Evolutionary conservation across 1,284 basidiomycete species (phyloP).

Genomic region (Heterobasidion parviporum): DNA sequence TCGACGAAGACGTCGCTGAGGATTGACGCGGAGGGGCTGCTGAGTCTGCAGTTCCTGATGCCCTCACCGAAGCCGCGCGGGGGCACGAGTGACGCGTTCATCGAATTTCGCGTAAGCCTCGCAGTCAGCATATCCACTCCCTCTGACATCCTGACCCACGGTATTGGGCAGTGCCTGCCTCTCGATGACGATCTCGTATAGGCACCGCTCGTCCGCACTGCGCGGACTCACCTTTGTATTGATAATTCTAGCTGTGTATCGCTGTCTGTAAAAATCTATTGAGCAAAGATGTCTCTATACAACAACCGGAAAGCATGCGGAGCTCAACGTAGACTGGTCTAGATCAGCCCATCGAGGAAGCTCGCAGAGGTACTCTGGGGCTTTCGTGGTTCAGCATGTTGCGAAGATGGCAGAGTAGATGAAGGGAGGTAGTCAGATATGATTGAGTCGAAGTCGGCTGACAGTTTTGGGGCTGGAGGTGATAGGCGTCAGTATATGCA

Average conservation of each 20-base stretch:
- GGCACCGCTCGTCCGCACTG: not conserved
- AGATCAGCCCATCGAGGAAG: constrained; percentile 39
- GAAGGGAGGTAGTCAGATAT: constrained; percentile 59
- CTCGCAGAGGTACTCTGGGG: constrained; percentile 18
- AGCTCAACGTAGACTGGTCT: constrained; percentile 1
- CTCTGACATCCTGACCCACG: too few species aligned
- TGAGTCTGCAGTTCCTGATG: constrained; percentile 85
- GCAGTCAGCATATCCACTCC: too few species aligned
- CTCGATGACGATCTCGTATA: constrained; percentile 31
- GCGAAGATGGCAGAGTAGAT: constrained; percentile 12
- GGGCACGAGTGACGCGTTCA: constrained; percentile 51
- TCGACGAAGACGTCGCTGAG: constrained; percentile 83
- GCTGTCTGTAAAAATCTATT: not conserved
- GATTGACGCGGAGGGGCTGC: constrained; percentile 71
- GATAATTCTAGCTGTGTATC: not conserved
- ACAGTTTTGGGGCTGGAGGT: constrained; percentile 26
- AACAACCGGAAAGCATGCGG: not conserved
- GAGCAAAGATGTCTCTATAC: not conserved
- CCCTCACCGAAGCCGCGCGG: constrained; percentile 47
- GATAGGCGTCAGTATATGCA: constrained; percentile 2
- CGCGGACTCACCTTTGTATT: not conserved
- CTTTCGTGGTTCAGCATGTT: constrained; percentile 13
- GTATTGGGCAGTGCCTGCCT: constrained; percentile 36
- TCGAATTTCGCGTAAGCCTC: constrained; percentile 67
- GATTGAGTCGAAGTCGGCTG: constrained; percentile 58